Base-by-base conservation (phyloP, 441 rosid species). In the Syzygium syzygioides region DNA sequence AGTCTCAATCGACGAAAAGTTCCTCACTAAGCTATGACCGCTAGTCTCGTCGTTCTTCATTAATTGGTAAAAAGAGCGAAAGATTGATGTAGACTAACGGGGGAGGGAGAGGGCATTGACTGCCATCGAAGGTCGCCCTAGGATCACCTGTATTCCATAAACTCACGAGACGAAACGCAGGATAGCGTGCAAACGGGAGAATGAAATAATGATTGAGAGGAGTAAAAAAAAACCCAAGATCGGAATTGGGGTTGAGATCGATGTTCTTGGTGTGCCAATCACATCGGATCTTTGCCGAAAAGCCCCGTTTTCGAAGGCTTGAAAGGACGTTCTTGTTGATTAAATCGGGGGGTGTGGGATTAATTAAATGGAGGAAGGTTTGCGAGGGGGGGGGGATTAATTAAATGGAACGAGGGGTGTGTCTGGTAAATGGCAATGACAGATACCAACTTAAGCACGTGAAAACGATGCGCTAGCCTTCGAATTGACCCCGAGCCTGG, bases 371-470 rank as follows among this genome's bases (percentile, higher is more conserved):
- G 52, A 37, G 28, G 23, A 37, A 20, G 11, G 13, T 37, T 45
- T 7, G 48, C 48, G 48, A n/a, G n/a, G n/a, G n/a, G n/a, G n/a
- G n/a, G 18, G 14, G 48, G 18, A 37, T 54, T 85, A 89, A 91
- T 87, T 37, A 85, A 88, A 91, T 88, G 90, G 86, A 88, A 32
- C 88, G 92, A 93, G 87, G 68, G 88, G 88, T 55, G 89, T 56
- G 89, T 94, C 95, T 88, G 95, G 95, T 94, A 93, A 91, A 52
- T 93, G 94, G 91, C 86, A 92, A 93, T 86, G 97, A 95, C 96
- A 87, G 90, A 90, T 94, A 95, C 95, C 98, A 95, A 95, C 96
- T 92, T 89, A 85, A 85, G 79, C 86, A 6, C 48, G 5, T 3
- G 93, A 94, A 90, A 93, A 91, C 26, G 95, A 93, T 92, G 87